phyloP scores from a whole-genome alignment of 441 rosid genomes.

The Erodium trifolium region DNA sequence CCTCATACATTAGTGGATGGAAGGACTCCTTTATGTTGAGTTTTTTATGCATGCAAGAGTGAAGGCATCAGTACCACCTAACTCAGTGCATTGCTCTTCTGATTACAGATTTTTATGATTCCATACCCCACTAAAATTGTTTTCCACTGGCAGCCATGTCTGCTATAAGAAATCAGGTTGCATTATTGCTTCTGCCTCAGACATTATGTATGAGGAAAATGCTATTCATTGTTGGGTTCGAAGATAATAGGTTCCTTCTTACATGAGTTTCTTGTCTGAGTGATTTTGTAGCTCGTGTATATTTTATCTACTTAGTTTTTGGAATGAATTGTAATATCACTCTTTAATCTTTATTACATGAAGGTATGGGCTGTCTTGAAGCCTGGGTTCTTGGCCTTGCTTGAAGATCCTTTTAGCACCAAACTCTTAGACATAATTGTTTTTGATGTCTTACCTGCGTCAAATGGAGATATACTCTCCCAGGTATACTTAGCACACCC shows the following conservation, averaged over 20 bases:
- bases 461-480: conserved; percentile 72
- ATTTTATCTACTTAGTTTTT: too few relatives aligned
- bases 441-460: conserved; percentile 87
- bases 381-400: conserved; percentile 93
- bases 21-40: too few relatives aligned
- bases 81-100: too few relatives aligned
- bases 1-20: too few relatives aligned
- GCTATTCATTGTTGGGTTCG: background rate
- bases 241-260: background rate
- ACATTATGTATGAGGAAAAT: background rate
- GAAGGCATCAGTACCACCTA: too few relatives aligned
- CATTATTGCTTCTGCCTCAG: background rate
- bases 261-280: background rate
- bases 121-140: background rate
- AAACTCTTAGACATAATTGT: conserved; percentile 87
- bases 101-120: background rate
- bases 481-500: conserved; percentile 68
- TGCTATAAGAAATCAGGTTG: background rate
- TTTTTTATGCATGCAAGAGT: too few relatives aligned
- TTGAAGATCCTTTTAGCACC: conserved; percentile 76
- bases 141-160: background rate
- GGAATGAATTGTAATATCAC: background rate
- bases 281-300: background rate
- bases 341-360: conserved; percentile 17
- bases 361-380: conserved; percentile 99